Evolutionary conservation across 805 yeast genomes (phyloP).

Genomic region (Peterozyma toletana): DNA sequence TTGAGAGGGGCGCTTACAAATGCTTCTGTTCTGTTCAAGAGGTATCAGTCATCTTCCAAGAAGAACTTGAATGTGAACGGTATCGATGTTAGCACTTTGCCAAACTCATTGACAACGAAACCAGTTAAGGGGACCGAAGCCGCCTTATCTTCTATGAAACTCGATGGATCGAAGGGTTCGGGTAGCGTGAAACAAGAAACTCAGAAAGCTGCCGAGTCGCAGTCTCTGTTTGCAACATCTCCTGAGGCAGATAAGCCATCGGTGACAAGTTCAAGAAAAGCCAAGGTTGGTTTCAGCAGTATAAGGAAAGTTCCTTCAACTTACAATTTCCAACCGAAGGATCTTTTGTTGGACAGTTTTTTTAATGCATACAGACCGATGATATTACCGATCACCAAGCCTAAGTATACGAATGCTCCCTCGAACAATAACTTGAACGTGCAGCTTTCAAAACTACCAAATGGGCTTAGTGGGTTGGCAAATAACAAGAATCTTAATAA

Average conservation of each 20-base stretch:
- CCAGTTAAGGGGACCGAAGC: neutral
- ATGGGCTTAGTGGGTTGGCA: neutral
- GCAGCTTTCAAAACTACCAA: neutral
- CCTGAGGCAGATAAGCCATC: neutral
- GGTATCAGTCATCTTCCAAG: conserved; percentile 9
- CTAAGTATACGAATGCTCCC: conserved; percentile 9
- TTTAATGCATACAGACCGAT: conserved; percentile 29
- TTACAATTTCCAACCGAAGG: conserved; percentile 22
- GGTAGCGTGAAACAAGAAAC: neutral
- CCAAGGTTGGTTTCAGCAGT: conserved; percentile 24
- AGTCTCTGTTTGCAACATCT: neutral
- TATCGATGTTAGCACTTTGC: conserved; percentile 3
- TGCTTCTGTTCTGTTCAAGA: neutral
- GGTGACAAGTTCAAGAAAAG: conserved; percentile 2
- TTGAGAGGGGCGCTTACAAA: no score
- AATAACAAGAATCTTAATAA: conserved; percentile 14
- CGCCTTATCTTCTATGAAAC: no score
- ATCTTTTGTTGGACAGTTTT: conserved; percentile 23
- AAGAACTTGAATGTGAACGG: conserved; percentile 4
- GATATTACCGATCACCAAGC: conserved; percentile 22
- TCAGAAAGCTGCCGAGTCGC: neutral
- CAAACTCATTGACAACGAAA: conserved; percentile 4
- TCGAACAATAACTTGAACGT: neutral
- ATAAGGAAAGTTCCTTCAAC: conserved; percentile 27
- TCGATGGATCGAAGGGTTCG: neutral